Evolutionary conservation across 441 rosid genomes (phyloP).

Genomic region (Isatis lusitanica): DNA sequence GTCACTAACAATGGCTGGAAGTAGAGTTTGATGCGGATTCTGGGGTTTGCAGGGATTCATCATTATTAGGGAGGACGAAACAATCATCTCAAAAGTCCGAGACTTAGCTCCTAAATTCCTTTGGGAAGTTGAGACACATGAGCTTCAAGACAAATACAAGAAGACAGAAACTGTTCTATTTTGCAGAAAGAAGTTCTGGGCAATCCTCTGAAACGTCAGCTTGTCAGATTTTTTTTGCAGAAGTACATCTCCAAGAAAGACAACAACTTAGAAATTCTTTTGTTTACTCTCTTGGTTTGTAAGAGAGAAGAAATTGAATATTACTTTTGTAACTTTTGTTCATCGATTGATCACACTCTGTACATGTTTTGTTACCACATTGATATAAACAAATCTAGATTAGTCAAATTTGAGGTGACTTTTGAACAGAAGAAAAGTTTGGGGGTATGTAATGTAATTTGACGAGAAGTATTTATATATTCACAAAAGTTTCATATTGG

Average conservation of each 20-base stretch:
- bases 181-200: conserved; percentile 92
- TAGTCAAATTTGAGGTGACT: not conserved
- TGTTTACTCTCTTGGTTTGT: not conserved
- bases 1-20: not conserved
- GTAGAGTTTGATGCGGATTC: not conserved
- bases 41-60: conserved; percentile 62
- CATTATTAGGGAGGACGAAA: conserved; percentile 71
- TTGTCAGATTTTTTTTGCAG: not conserved
- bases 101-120: conserved; percentile 72
- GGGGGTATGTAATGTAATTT: conserved; percentile 2
- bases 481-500: not conserved
- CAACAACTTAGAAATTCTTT: conserved; percentile 1
- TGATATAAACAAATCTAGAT: not conserved
- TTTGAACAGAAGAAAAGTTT: not conserved
- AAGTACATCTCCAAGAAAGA: not conserved
- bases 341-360: conserved; percentile 6
- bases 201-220: conserved; percentile 36
- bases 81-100: conserved; percentile 50
- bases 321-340: conserved; percentile 22
- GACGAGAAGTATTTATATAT: not conserved
- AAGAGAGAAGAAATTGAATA: not conserved
- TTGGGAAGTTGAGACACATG: conserved; percentile 69
- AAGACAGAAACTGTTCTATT: conserved; percentile 61
- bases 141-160: conserved; percentile 58
- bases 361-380: conserved; percentile 15